Base-by-base conservation (phyloP, 305 asterid genomes). In the Fraxinus sp. region DNA sequence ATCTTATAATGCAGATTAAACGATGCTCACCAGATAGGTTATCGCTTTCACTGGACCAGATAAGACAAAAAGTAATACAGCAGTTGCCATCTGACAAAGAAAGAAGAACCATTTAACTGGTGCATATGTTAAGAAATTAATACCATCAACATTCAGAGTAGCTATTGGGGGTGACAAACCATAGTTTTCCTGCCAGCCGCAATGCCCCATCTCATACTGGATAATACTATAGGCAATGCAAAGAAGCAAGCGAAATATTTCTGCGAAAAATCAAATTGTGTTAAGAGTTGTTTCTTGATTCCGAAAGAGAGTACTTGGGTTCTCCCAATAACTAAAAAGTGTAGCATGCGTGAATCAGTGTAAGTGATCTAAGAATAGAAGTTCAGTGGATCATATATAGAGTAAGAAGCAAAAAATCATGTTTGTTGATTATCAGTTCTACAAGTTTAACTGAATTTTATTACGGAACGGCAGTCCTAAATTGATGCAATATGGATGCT, bases 31-130 rank as follows among this genome's bases (percentile, higher is more conserved):
- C 94, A 93, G 82, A 86, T 94, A 96, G 30, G 98, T 93, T 77
- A 91, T 66, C 32, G 99, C 97, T 89, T 96, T 96, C 86, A 94
- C 98, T 3, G 98, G 99, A 83, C 99, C 98, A 77, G 98, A 94
- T 85, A 94, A 84, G 83, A 94, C 95, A 46, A 96, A 91, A 89
- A 96, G 87, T 36, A 96, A 89, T 36, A 96, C 90, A 79, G 85
- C 83, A 30, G 99, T 96, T 52, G 98, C 98, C 86, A 93, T 97
- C 98, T 96, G 87, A 84, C 80, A 20, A 73, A 35, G 79, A 87
- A 20, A 74, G 84, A 78, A 81, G 49, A 79, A 78, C 59, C 44
- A 79, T n/a, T 52, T 32, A 68, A 80, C 24, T 59, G 49, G 41
- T 71, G 36, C 59, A 66, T 46, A 68, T 49, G 14, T 49, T 71